phyloP scores from a whole-genome alignment of 2,329 filamentous ascomycete genomes.

The Thielaviopsis cerberus region DNA sequence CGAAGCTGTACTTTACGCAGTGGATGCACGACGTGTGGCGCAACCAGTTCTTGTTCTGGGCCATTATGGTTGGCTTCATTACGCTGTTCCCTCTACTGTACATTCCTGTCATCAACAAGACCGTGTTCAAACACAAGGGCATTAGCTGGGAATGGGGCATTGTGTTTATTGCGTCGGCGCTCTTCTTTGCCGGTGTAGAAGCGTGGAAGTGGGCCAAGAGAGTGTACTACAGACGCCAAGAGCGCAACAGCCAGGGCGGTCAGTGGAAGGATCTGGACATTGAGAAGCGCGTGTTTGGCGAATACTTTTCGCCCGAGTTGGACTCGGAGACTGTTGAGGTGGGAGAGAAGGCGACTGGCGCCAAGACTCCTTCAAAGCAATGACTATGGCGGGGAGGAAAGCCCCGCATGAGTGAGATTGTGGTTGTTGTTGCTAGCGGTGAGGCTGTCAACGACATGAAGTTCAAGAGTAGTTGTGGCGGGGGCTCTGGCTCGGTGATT shows the following conservation, averaged over 20 bases:
- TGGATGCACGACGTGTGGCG: conserved; percentile 52
- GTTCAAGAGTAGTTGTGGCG: background rate
- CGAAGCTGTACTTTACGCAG: conserved; percentile 41
- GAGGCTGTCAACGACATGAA: background rate
- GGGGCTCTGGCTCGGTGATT: background rate
- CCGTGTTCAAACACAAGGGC: conserved; percentile 40
- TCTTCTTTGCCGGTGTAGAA: conserved; percentile 42
- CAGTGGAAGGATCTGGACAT: conserved; percentile 22
- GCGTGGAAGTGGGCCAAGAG: conserved; percentile 41
- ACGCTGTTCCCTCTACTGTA: conserved; percentile 36
- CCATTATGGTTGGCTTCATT: conserved; percentile 31
- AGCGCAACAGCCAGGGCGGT: conserved; percentile 14
- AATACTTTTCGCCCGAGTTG: conserved; percentile 17
- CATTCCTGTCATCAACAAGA: conserved; percentile 39
- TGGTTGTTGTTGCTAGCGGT: background rate
- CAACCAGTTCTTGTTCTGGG: conserved; percentile 55
- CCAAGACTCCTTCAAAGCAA: conserved; percentile 9
- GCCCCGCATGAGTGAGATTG: conserved; percentile 7
- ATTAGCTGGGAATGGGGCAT: conserved; percentile 47
- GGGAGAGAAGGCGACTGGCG: background rate
- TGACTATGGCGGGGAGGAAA: conserved; percentile 14
- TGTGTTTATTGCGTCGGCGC: conserved; percentile 28
- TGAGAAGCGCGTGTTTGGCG: conserved; percentile 23
- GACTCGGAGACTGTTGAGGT: conserved; percentile 1
- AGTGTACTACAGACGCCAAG: conserved; percentile 20